Percentiles rank a stretch among this genome's conserved stretches.
These are phyloP conservation scores for Linum lewisii DNA, from an alignment of 345 rosid species.

Conservation along the genomic window DNA sequence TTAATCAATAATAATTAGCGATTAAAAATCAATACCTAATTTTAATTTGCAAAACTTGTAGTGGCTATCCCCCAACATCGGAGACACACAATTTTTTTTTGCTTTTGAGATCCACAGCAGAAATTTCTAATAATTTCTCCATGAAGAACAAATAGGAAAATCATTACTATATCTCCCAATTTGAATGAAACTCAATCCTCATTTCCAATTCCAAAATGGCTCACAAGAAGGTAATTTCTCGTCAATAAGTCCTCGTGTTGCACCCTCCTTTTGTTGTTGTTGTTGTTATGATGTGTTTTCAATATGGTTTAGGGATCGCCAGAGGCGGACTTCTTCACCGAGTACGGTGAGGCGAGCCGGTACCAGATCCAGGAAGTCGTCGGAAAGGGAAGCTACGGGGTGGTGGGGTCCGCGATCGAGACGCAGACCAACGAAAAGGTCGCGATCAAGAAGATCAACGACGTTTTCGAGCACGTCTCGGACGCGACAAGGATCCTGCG, in stretches of 20 bases:
- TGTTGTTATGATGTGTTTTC: no score
- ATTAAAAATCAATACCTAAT: no score
- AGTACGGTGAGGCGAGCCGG: conserved; percentile 83
- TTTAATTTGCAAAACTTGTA: background rate
- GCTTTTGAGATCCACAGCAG: background rate
- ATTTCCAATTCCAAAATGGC: no score
- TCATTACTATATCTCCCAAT: no score
- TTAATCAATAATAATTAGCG: no score
- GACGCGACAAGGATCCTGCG: conserved; percentile 90
- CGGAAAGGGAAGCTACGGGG: conserved; percentile 92
- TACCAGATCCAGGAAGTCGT: conserved; percentile 84
- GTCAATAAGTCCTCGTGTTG: no score
- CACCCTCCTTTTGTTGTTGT: no score
- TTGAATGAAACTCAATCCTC: no score
- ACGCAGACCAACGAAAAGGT: conserved; percentile 78
- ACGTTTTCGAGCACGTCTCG: conserved; percentile 81
- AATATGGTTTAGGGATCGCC: conserved; percentile 40
- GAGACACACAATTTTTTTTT: background rate
- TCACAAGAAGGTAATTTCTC: background rate
- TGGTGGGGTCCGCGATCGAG: conserved; percentile 88
- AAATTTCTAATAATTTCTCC: no score
- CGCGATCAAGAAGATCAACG: conserved; percentile 85
- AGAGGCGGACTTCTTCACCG: conserved; percentile 85
- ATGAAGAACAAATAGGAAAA: no score
- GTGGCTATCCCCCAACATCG: background rate